These are phyloP conservation scores for Mortierella sp. DNA, from an alignment of 371 early-diverging fungal genomes.

Conservation along the genomic window DNA sequence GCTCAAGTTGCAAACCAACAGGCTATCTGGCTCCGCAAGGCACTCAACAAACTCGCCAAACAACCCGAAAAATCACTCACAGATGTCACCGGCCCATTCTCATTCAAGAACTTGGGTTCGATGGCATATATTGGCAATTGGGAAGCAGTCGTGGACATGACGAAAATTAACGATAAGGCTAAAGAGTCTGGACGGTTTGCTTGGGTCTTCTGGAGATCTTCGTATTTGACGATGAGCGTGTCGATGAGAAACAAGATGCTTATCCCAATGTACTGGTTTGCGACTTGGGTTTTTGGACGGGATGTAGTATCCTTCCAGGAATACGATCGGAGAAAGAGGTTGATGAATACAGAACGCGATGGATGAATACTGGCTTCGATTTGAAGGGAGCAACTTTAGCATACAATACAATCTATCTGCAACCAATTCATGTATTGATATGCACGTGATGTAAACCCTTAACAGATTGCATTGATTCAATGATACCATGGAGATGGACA, in stretches of 20 bases:
- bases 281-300: slow-evolving; percentile 76
- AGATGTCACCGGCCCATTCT: slow-evolving; percentile 46
- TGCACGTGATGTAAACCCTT: background rate
- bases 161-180: slow-evolving; percentile 54
- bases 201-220: slow-evolving; percentile 85
- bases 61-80: slow-evolving; percentile 40
- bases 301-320: slow-evolving; percentile 58
- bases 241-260: slow-evolving; percentile 79
- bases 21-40: slow-evolving; percentile 73
- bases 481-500: background rate
- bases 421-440: no score
- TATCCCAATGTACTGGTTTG: slow-evolving; percentile 80
- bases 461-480: background rate
- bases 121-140: slow-evolving; percentile 71
- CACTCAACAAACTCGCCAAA: slow-evolving; percentile 55
- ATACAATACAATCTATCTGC: no score
- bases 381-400: no score
- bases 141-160: slow-evolving; percentile 70
- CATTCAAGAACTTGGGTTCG: slow-evolving; percentile 59
- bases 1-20: slow-evolving; percentile 91
- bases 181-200: slow-evolving; percentile 68
- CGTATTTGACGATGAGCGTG: slow-evolving; percentile 83
- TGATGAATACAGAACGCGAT: slow-evolving; percentile 36
- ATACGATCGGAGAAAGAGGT: slow-evolving; percentile 44
- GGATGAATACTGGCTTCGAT: slow-evolving; percentile 5